Evolutionary conservation across 768 basidiomycete species (phyloP), one percentile per base, ranked within the genome.

Genomic region (Mycena pura): DNA sequence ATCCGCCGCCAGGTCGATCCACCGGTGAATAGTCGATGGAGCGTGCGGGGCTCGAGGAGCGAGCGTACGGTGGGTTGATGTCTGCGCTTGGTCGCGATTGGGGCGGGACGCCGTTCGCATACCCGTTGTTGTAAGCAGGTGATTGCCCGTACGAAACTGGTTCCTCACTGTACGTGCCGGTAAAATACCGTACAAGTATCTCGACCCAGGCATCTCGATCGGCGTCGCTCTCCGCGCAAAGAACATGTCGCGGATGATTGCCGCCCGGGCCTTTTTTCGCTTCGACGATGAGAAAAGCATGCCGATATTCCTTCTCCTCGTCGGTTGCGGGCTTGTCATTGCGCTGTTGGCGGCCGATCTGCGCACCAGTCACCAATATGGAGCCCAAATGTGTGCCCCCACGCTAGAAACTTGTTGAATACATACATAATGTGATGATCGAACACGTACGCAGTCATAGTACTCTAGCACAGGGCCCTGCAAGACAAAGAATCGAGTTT

Each of bases 201-300:
- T 93, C 90, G 25, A 99, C 95, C 97, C 97, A 99, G 57, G 81
- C 84, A 72, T 99, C 97, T 43, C 97, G 84, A 71, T 96, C 95
- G 41, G 82, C 78, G 75, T 99, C 97, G 71, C 93, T 97, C 76
- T 97, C 95, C 0, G 97, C 97, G 70, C 97, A 99, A 5, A 99
- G 80, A 38, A 99, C 96, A 71, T 99, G 96, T 17, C 93, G 86
- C 28, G 90, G 81, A 68, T 85, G 86, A 46, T 86, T 82, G 17
- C 87, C 89, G 31, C 84, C 84, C 2, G 90, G 86, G 3, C 83
- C 86, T 64, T 86, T 90, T 75, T 87, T 92, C 19, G 87, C 87
- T 74, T 97, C 96, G 62, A 99, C 94, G 69, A 99, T 93, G 63
- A 99, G 86, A 77, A 99, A 98, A 1, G 97, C 97, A 72, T 99